A percentile compares a stretch with the other conserved stretches of the same genome.
phyloP scores from a whole-genome alignment of 1,139 yeast genomes.

The Saccharomyces hybrid region DNA sequence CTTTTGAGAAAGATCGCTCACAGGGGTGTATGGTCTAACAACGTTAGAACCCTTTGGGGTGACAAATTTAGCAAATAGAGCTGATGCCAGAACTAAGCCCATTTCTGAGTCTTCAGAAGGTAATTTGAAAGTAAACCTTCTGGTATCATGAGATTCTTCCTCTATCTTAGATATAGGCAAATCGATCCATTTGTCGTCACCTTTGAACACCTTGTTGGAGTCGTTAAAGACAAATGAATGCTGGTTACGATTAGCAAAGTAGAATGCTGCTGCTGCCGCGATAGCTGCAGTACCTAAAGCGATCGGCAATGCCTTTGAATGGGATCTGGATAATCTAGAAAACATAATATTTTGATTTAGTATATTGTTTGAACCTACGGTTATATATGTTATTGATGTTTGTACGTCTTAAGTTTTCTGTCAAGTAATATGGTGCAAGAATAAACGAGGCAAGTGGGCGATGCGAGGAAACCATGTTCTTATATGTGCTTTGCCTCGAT shows the following conservation, averaged over 20 bases:
- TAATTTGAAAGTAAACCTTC: constrained; percentile 63
- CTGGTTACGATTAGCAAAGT: constrained; percentile 14
- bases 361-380: constrained; percentile 1
- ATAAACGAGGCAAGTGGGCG: neutral
- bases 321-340: constrained; percentile 13
- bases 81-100: constrained; percentile 78
- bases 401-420: neutral
- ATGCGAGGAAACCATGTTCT: neutral
- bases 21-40: constrained; percentile 94
- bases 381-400: neutral
- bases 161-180: constrained; percentile 50
- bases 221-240: constrained; percentile 36
- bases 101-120: constrained; percentile 59
- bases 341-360: constrained; percentile 7
- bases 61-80: constrained; percentile 70
- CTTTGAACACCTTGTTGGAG: constrained; percentile 50
- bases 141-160: constrained; percentile 52
- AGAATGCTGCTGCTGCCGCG: constrained; percentile 33
- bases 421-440: neutral
- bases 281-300: constrained; percentile 50
- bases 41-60: constrained; percentile 83
- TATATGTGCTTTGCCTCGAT: neutral
- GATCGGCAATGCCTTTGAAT: constrained; percentile 25
- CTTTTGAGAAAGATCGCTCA: constrained; percentile 56
- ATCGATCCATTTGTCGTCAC: constrained; percentile 75